Conservation (phyloP, 2,329 filamentous ascomycete genomes). For the Fusarium sterilihyphosum region DNA sequence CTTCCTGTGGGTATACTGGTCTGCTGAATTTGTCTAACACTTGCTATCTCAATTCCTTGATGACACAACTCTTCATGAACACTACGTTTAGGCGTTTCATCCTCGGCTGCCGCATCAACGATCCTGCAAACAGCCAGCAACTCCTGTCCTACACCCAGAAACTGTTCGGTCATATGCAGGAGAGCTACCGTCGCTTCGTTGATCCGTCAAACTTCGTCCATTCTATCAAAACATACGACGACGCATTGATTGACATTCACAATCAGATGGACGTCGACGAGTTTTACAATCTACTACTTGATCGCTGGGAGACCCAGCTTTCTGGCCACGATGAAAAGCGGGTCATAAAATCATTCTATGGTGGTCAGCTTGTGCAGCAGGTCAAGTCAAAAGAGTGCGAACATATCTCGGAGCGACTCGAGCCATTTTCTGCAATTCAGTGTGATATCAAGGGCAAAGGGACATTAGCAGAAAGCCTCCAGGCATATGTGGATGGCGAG, state of each 20-base stretch:
- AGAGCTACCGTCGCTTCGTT: conserved; percentile 76
- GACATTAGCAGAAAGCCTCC: conserved; percentile 84
- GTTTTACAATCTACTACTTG: conserved; percentile 94
- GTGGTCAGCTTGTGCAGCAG: conserved; percentile 91
- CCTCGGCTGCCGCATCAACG: conserved; percentile 68
- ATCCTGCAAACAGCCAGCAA: conserved; percentile 66
- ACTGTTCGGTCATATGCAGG: conserved; percentile 87
- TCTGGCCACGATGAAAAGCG: conserved; percentile 73
- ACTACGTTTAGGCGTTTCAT: conserved; percentile 87
- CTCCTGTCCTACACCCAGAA: conserved; percentile 82
- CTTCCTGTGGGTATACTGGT: conserved; percentile 84
- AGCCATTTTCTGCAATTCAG: conserved; percentile 93
- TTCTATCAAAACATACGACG: conserved; percentile 84
- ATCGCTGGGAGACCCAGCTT: conserved; percentile 88
- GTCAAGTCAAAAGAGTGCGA: conserved; percentile 94
- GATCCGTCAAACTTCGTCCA: conserved; percentile 78
- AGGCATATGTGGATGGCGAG: conserved; percentile 96
- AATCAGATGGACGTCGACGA: conserved; percentile 98
- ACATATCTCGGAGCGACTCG: conserved; percentile 89
- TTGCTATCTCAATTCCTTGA: conserved; percentile 94
- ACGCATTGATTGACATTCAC: conserved; percentile 82
- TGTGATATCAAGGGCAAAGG: conserved; percentile 95
- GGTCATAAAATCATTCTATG: conserved; percentile 83
- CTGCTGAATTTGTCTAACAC: conserved; percentile 94
- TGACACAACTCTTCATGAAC: conserved; percentile 98